Evolutionary conservation across 352 stramenopile species (phyloP).

Genomic region (Globisporangium abappressorium): DNA sequence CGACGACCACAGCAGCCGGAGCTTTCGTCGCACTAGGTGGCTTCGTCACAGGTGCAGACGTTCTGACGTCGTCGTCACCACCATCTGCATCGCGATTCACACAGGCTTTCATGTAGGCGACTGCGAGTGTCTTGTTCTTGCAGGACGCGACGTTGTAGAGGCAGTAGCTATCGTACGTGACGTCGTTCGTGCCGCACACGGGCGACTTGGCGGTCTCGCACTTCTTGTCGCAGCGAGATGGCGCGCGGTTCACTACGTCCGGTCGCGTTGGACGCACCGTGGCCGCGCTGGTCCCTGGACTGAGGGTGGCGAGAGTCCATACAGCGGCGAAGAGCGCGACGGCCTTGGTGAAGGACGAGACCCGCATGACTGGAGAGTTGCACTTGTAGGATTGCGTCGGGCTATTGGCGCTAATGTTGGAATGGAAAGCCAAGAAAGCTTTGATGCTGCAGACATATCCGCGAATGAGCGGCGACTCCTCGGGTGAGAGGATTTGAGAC

Average conservation of each 20-base stretch:
- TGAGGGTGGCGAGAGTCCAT: neutral
- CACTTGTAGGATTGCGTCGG: neutral
- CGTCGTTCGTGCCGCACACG: constrained; percentile 25
- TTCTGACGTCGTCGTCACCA: neutral
- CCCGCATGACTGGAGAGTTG: neutral
- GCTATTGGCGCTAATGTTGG: neutral
- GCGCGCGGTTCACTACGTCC: neutral
- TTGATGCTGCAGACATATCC: neutral
- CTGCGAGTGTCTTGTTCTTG: constrained; percentile 20
- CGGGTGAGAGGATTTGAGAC: neutral
- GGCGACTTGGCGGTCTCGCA: constrained; percentile 7
- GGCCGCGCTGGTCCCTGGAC: neutral
- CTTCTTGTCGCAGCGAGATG: constrained; percentile 1
- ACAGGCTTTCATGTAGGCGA: constrained; percentile 26
- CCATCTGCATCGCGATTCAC: constrained; percentile 7
- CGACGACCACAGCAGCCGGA: neutral
- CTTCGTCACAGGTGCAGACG: neutral
- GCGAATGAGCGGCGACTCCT: neutral
- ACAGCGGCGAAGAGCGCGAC: neutral
- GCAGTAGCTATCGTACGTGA: constrained; percentile 30
- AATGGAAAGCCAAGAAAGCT: neutral
- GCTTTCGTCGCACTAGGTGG: neutral
- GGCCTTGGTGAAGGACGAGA: neutral
- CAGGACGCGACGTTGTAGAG: constrained; percentile 27
- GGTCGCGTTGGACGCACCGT: neutral